Conservation (phyloP, 352 stramenopile genomes). For the Thraustotheca clavata region DNA sequence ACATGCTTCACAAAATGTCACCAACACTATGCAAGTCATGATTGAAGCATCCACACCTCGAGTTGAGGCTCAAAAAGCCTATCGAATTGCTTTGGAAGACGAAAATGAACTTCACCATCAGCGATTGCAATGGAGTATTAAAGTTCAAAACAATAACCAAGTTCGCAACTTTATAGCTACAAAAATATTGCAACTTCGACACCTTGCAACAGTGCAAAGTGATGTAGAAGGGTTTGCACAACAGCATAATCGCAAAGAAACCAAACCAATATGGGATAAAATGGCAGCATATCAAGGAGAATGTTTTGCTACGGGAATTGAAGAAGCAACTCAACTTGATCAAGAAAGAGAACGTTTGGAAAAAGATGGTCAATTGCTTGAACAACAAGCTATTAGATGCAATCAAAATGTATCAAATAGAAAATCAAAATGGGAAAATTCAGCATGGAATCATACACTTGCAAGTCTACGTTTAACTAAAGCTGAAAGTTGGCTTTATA, state of each 20-base stretch:
- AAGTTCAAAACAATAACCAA: background rate
- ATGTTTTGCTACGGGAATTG: conserved; percentile 10
- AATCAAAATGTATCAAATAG: background rate
- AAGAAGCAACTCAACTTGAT: background rate
- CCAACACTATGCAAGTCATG: background rate
- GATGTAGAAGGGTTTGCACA: background rate
- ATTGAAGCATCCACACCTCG: background rate
- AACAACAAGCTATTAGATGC: background rate
- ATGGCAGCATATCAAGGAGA: background rate
- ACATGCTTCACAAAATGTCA: background rate
- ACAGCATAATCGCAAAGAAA: conserved; percentile 11
- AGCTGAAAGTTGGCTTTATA: background rate
- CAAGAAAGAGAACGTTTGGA: background rate
- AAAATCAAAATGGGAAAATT: background rate
- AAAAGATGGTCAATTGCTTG: background rate
- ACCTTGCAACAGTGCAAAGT: background rate
- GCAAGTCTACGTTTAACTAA: background rate
- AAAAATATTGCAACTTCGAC: conserved; percentile 1
- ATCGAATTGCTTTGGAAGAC: conserved; percentile 5
- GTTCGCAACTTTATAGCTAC: background rate
- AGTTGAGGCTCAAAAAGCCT: background rate
- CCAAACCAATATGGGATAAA: conserved; percentile 14
- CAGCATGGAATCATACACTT: background rate
- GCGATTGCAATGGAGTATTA: background rate
- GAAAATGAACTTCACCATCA: background rate